These are phyloP conservation scores for Trametes coccinea DNA, from an alignment of 768 basidiomycete genomes.

Conservation along the genomic window DNA sequence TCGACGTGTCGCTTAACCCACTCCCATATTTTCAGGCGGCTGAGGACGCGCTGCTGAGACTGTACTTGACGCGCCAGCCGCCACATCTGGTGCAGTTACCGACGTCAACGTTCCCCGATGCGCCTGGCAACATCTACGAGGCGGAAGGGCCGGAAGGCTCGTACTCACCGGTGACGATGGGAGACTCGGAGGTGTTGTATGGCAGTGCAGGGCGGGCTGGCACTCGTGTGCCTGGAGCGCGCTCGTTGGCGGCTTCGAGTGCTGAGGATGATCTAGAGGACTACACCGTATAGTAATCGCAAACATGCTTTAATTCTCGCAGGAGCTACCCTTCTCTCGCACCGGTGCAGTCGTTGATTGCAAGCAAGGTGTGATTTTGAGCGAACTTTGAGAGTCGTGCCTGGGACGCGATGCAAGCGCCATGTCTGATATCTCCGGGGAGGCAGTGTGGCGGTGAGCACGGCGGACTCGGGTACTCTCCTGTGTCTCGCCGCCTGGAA, in stretches of 20 bases:
- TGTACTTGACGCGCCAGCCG: constrained; percentile 81
- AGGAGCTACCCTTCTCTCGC: constrained; percentile 3
- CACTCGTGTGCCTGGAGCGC: constrained; percentile 23
- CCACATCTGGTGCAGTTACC: constrained; percentile 68
- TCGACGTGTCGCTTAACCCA: no score
- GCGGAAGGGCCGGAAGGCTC: constrained; percentile 40
- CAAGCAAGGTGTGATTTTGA: neutral
- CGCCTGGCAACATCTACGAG: constrained; percentile 54
- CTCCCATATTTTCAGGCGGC: constrained; percentile 54
- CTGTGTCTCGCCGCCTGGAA: constrained; percentile 13
- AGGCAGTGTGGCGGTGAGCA: constrained; percentile 15
- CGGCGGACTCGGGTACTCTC: constrained; percentile 8
- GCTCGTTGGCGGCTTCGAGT: constrained; percentile 14
- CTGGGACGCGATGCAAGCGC: neutral
- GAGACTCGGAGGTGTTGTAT: constrained; percentile 65
- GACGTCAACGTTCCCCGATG: constrained; percentile 67
- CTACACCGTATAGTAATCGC: constrained; percentile 26
- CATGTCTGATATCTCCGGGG: neutral
- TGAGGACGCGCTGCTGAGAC: constrained; percentile 79
- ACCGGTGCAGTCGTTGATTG: neutral
- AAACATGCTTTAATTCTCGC: constrained; percentile 18
- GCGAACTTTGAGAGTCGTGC: neutral
- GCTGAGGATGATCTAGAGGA: constrained; percentile 24
- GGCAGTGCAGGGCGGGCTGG: constrained; percentile 63
- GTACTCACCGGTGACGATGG: constrained; percentile 57